phyloP scores from a whole-genome alignment of 2,329 filamentous ascomycete species.

The Rhynchosporium graminicola region DNA sequence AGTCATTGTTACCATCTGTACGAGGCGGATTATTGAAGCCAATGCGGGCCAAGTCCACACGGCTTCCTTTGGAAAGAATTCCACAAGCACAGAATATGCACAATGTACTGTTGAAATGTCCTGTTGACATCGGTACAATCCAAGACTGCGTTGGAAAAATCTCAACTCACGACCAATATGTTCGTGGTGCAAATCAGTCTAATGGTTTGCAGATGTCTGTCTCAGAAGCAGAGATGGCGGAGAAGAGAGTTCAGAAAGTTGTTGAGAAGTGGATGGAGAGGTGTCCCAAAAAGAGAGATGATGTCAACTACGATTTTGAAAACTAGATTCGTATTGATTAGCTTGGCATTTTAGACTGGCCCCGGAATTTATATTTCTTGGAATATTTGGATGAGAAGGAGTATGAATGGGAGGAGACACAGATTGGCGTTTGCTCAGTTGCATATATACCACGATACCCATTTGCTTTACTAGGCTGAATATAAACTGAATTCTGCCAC shows the following conservation, averaged over 20 bases:
- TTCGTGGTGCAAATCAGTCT: constrained; percentile 23
- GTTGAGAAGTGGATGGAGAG: constrained; percentile 30
- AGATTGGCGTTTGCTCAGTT: constrained; percentile 27
- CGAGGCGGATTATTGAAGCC: constrained; percentile 19
- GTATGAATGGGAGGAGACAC: background rate
- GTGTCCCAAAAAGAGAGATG: constrained; percentile 17
- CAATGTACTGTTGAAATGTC: constrained; percentile 26
- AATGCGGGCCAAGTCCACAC: constrained; percentile 34
- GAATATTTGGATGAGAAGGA: background rate
- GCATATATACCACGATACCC: constrained; percentile 32
- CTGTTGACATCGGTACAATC: constrained; percentile 21
- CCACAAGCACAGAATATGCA: constrained; percentile 30
- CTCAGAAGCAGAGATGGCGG: constrained; percentile 17
- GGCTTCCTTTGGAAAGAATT: constrained; percentile 37
- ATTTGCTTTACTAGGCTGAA: constrained; percentile 28
- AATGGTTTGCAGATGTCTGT: constrained; percentile 27
- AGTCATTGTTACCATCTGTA: constrained; percentile 23
- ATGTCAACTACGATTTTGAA: constrained; percentile 30
- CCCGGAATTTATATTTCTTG: background rate
- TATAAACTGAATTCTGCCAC: background rate
- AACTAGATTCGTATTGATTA: constrained; percentile 21
- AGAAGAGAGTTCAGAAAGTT: constrained; percentile 21
- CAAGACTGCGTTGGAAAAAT: constrained; percentile 15
- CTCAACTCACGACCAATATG: constrained; percentile 30
- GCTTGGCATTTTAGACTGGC: background rate